phyloP scores from a whole-genome alignment of 345 rosid species.

The Aquilaria yunnanensis region DNA sequence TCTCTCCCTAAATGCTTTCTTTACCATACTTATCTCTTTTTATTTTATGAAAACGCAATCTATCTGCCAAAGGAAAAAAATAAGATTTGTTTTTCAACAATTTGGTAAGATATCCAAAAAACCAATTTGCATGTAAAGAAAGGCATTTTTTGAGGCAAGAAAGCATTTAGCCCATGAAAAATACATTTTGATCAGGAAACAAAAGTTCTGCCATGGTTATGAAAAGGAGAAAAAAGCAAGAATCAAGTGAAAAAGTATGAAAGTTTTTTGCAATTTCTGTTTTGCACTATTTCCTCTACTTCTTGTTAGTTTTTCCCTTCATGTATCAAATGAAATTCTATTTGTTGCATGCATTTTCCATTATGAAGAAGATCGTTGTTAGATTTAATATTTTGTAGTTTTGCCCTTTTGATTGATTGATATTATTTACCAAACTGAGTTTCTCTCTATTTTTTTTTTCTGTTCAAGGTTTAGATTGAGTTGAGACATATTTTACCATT shows the following conservation, averaged over 20 bases:
- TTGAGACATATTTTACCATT: neutral
- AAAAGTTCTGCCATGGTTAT: neutral
- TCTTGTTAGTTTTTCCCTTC: neutral
- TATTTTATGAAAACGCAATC: no score
- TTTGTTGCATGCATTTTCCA: neutral
- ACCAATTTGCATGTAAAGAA: no score
- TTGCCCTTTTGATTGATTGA: neutral
- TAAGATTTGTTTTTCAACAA: no score
- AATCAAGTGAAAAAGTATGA: no score
- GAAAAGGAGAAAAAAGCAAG: neutral
- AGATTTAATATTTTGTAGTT: neutral
- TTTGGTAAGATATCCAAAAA: no score
- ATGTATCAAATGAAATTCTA: neutral
- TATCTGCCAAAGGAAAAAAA: no score
- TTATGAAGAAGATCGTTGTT: neutral
- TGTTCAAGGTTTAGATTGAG: neutral
- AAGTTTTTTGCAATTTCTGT: no score
- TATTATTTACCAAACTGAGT: no score
- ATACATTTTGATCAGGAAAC: neutral
- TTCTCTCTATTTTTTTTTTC: neutral
- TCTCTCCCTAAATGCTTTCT: no score
- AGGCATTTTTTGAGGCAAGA: no score
- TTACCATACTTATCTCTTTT: no score
- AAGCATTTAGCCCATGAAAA: no score
- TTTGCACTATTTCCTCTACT: neutral